Evolutionary conservation across 1,284 basidiomycete species (phyloP), one percentile per base, ranked within the genome.

Genomic region (Waitea zeae): DNA sequence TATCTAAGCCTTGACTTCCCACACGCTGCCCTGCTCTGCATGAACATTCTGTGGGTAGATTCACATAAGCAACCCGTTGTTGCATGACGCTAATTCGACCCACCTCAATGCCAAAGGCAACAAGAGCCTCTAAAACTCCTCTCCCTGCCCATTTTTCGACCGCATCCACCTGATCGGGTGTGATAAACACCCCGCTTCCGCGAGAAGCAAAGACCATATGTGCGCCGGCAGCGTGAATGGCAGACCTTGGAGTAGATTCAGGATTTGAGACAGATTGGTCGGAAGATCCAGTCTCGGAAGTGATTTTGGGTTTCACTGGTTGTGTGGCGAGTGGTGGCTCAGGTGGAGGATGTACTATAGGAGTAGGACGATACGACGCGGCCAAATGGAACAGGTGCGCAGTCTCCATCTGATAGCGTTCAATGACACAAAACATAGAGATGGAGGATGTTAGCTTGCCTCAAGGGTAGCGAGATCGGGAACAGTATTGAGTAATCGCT

Each of bases 161-260:
- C 35, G 59, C 55, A 12, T 56, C 54, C 24, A 84, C 81, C 39
- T 70, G 58, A 26, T 69, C 59, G 4, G 83, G 83, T 3, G 70
- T 70, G 44, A 88, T 86, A 47, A 88, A 86, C 36, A 67, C 78
- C 40, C 62, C 64, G n/a, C 77, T 79, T 26, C 59, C 64, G 30
- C 84, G 67, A 33, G 75, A 67, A n/a, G 83, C 84, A 46, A 84
- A 88, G 14, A 87, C 70, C 70, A 88, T 83, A 41, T 88, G 84
- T 12, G 71, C 70, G 12, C 78, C 78, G 5, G 81, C 79, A 2
- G 76, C 81, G 41, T 69, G 63, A 47, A 88, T 84, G 9, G 12
- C 45, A 40, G 9, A 58, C 46, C 30, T 46, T 49, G 41, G 9
- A 9, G 24, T 26, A n/a, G 46, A 48, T 35, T 48, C 49, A 39